Conservation (phyloP, 495 filamentous ascomycete species). For the Neurospora sublineolata region DNA sequence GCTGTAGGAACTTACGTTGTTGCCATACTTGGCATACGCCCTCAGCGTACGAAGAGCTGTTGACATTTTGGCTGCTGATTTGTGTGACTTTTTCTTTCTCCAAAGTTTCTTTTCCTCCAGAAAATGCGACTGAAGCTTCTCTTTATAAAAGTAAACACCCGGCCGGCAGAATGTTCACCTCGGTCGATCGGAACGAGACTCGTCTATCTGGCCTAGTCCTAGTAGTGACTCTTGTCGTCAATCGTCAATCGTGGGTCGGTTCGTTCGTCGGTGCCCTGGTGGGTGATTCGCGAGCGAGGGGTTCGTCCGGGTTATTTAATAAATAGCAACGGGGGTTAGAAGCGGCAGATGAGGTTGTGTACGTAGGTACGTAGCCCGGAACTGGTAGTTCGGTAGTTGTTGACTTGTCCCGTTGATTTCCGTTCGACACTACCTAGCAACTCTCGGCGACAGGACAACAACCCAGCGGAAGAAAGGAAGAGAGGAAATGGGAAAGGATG, state of each 20-base stretch:
- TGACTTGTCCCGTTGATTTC: background rate
- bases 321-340: slow-evolving; percentile 1
- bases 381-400: background rate
- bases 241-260: background rate
- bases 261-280: background rate
- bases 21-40: slow-evolving; percentile 39
- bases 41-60: slow-evolving; percentile 36
- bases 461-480: background rate
- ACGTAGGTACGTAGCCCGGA: background rate
- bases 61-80: slow-evolving; percentile 32
- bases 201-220: background rate
- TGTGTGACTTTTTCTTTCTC: background rate
- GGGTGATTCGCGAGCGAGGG: background rate
- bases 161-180: background rate
- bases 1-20: slow-evolving; percentile 29
- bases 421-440: background rate
- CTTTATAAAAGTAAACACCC: background rate
- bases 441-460: background rate
- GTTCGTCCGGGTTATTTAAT: background rate
- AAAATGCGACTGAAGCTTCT: background rate
- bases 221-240: background rate
- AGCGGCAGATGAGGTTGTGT: slow-evolving; percentile 1
- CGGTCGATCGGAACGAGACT: background rate
- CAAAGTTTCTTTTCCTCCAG: background rate
- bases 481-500: background rate